phyloP scores from a whole-genome alignment of 139 green algal species.

The Pleodorina starrii region DNA sequence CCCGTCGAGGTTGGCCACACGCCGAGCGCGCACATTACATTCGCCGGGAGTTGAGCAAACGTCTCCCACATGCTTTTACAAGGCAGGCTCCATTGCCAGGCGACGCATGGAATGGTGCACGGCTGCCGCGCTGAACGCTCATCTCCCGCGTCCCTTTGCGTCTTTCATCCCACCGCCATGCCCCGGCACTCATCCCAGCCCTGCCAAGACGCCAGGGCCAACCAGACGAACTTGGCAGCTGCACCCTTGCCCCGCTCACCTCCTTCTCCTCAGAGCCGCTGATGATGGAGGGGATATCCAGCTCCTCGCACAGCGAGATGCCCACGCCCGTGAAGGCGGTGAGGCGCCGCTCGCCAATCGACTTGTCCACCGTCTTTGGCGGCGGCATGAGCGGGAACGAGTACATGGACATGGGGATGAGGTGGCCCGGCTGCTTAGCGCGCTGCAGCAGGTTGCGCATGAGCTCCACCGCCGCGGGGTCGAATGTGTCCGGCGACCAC shows the following conservation, averaged over 20 bases:
- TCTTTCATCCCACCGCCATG: too few relatives aligned
- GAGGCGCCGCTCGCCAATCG: slow-evolving; percentile 86
- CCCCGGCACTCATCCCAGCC: too few relatives aligned
- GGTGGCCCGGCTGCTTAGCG: slow-evolving; percentile 81
- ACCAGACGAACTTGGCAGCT: too few relatives aligned
- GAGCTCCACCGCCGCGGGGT: slow-evolving; percentile 91
- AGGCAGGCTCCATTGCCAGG: too few relatives aligned
- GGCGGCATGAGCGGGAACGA: slow-evolving; percentile 95
- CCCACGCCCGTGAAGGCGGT: slow-evolving; percentile 83
- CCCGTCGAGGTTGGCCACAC: too few relatives aligned
- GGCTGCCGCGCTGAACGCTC: too few relatives aligned
- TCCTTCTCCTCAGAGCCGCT: slow-evolving; percentile 74
- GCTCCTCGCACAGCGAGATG: slow-evolving; percentile 79
- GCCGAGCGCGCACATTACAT: too few relatives aligned
- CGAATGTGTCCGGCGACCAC: slow-evolving; percentile 86
- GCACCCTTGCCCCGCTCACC: not conserved
- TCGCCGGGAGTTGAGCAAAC: too few relatives aligned
- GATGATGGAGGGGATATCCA: slow-evolving; percentile 75
- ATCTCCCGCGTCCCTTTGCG: too few relatives aligned
- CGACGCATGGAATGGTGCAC: too few relatives aligned
- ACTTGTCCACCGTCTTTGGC: slow-evolving; percentile 84
- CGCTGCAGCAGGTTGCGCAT: slow-evolving; percentile 83
- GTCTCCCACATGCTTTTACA: too few relatives aligned
- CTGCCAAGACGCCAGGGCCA: too few relatives aligned
- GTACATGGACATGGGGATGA: slow-evolving; percentile 96